Evolutionary conservation across 306 rosid species (phyloP).

Genomic region (Dryas octopetala): DNA sequence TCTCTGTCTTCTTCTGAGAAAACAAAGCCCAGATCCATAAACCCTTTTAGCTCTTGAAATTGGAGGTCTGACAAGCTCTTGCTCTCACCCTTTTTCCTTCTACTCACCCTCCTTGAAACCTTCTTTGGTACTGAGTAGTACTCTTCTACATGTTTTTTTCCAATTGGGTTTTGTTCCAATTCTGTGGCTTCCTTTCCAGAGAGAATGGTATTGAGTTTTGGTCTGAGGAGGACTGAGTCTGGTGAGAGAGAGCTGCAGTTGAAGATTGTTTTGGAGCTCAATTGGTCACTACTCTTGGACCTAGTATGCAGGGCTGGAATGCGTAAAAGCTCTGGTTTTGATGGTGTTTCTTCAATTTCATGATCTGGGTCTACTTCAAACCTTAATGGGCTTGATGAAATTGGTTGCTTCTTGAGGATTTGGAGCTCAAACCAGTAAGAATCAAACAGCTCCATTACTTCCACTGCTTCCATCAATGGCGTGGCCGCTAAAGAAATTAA

Average conservation of each 20-base stretch:
- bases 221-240: slow-evolving; percentile 38
- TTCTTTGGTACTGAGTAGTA: slow-evolving; percentile 17
- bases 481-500: slow-evolving; percentile 9
- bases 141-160: background rate
- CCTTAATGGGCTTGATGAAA: slow-evolving; percentile 25
- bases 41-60: slow-evolving; percentile 83
- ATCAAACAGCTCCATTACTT: slow-evolving; percentile 53
- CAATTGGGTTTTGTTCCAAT: slow-evolving; percentile 23
- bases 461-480: slow-evolving; percentile 63
- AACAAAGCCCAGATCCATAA: slow-evolving; percentile 87
- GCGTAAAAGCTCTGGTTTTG: slow-evolving; percentile 33
- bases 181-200: slow-evolving; percentile 52
- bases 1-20: slow-evolving; percentile 77
- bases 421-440: slow-evolving; percentile 59
- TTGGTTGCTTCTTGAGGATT: slow-evolving; percentile 32
- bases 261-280: slow-evolving; percentile 49
- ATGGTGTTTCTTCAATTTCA: slow-evolving; percentile 19
- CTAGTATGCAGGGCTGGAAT: slow-evolving; percentile 37
- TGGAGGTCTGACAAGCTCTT: slow-evolving; percentile 88
- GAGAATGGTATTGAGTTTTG: slow-evolving; percentile 48
- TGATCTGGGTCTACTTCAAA: slow-evolving; percentile 33
- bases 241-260: slow-evolving; percentile 42
- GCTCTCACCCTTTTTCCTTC: slow-evolving; percentile 41
- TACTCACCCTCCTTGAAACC: background rate
- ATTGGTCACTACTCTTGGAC: slow-evolving; percentile 76